Percentiles rank a stretch among this genome's conserved stretches.
Conservation (phyloP, 2,329 filamentous ascomycete species). For the Stylonectria norvegica region DNA sequence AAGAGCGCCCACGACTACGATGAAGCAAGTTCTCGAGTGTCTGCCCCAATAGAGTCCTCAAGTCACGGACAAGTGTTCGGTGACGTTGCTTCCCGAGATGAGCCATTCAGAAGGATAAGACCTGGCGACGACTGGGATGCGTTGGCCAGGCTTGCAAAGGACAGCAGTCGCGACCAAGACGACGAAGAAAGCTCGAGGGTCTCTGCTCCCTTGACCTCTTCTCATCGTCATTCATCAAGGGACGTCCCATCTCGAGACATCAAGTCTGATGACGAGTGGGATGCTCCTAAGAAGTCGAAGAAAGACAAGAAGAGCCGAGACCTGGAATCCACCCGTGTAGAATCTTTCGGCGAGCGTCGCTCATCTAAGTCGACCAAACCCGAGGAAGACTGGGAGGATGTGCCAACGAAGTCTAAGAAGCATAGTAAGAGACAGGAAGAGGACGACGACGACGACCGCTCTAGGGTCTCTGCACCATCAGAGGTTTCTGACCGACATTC, state of each 20-base stretch:
- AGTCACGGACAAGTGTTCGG: too few relatives aligned
- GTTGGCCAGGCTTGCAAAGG: conserved; percentile 25
- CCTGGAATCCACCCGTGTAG: too few relatives aligned
- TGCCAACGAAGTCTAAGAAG: conserved; percentile 9
- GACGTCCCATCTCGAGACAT: conserved; percentile 17
- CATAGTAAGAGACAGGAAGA: conserved; percentile 13
- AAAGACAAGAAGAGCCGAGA: not conserved
- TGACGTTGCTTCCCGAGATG: too few relatives aligned
- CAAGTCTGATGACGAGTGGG: conserved; percentile 19
- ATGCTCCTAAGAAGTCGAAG: conserved; percentile 7
- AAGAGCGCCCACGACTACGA: too few relatives aligned
- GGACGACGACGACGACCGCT: conserved; percentile 14
- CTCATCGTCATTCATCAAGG: conserved; percentile 16
- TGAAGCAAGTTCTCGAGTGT: too few relatives aligned
- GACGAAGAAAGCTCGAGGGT: conserved; percentile 1
- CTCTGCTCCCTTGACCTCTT: conserved; percentile 14
- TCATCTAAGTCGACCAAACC: too few relatives aligned
- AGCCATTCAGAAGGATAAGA: too few relatives aligned
- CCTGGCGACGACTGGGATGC: conserved; percentile 28
- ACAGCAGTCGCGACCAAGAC: not conserved
- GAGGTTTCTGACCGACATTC: conserved; percentile 10
- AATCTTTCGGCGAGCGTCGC: too few relatives aligned
- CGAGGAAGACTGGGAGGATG: not conserved
- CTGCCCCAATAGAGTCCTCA: too few relatives aligned
- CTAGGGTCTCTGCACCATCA: conserved; percentile 10